These are phyloP conservation scores for Mortierella sp. DNA, from an alignment of 371 early-diverging fungal genomes.

Conservation along the genomic window DNA sequence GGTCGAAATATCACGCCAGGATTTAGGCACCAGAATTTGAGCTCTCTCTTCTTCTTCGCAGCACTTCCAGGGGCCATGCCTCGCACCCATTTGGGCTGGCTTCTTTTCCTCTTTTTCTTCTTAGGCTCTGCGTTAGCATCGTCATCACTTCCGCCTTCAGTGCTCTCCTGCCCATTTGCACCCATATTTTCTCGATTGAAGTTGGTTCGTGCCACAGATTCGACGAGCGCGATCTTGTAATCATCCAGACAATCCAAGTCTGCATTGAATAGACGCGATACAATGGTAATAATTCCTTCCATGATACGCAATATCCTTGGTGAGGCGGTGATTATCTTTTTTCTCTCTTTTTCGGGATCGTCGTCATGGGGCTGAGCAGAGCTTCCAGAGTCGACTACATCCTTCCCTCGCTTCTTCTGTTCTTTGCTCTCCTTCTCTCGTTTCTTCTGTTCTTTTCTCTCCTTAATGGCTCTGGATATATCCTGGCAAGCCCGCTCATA, in stretches of 20 bases:
- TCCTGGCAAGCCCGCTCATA: slow-evolving; percentile 46
- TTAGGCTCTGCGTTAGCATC: neutral
- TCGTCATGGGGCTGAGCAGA: neutral
- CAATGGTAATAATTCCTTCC: slow-evolving; percentile 54
- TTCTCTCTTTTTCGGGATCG: neutral
- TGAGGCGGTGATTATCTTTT: slow-evolving; percentile 8
- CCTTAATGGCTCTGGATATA: slow-evolving; percentile 52
- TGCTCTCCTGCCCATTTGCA: slow-evolving; percentile 1
- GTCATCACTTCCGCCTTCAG: slow-evolving; percentile 5
- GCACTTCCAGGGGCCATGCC: neutral
- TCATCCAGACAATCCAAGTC: slow-evolving; percentile 55
- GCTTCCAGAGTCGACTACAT: neutral
- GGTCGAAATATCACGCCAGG: slow-evolving; percentile 73
- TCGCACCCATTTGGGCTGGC: neutral
- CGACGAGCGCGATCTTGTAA: slow-evolving; percentile 61
- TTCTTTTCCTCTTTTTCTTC: slow-evolving; percentile 4
- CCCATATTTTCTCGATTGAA: neutral
- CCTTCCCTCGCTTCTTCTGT: slow-evolving; percentile 13
- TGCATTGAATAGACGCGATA: slow-evolving; percentile 58
- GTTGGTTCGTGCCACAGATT: slow-evolving; percentile 33
- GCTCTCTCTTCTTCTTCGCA: slow-evolving; percentile 32
- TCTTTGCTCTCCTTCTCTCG: slow-evolving; percentile 43
- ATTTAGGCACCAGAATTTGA: slow-evolving; percentile 71
- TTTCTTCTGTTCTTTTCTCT: slow-evolving; percentile 41
- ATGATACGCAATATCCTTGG: slow-evolving; percentile 22